A percentile compares a stretch with the other conserved stretches of the same genome.
Evolutionary conservation across 1,284 basidiomycete genomes (phyloP).

Genomic region (Leccinum proliferum): DNA sequence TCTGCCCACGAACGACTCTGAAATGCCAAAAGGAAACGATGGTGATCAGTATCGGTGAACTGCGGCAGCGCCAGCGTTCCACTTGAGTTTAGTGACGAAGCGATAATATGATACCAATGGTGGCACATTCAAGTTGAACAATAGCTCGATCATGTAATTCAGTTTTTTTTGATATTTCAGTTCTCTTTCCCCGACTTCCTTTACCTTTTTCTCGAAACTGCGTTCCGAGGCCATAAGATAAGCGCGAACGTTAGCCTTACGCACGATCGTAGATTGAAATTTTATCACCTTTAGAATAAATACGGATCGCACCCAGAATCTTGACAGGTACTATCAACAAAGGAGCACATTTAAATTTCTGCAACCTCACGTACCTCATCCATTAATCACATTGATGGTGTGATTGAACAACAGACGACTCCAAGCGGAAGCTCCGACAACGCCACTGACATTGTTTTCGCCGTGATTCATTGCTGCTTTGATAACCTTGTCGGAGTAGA

Average conservation of each 20-base stretch:
- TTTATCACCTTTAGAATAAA: slow-evolving; percentile 66
- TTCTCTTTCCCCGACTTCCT: slow-evolving; percentile 73
- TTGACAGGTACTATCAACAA: slow-evolving; percentile 20
- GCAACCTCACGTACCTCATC: slow-evolving; percentile 58
- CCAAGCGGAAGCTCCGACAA: slow-evolving; percentile 37
- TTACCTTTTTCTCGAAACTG: slow-evolving; percentile 75
- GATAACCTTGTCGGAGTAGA: slow-evolving; percentile 72
- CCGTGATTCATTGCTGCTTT: slow-evolving; percentile 48
- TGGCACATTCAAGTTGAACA: slow-evolving; percentile 61
- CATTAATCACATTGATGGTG: slow-evolving; percentile 88
- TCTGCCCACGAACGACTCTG: slow-evolving; percentile 61
- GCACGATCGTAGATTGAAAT: not conserved
- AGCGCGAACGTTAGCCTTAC: slow-evolving; percentile 8
- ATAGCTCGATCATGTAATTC: slow-evolving; percentile 82
- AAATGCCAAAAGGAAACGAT: slow-evolving; percentile 83
- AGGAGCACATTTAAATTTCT: not conserved
- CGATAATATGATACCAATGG: slow-evolving; percentile 44
- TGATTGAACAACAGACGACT: slow-evolving; percentile 61
- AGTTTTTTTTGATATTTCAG: slow-evolving; percentile 74
- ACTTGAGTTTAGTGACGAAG: slow-evolving; percentile 3
- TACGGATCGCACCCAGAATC: slow-evolving; percentile 85
- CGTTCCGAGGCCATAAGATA: slow-evolving; percentile 95
- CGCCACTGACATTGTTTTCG: slow-evolving; percentile 62
- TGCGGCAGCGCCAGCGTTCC: slow-evolving; percentile 18
- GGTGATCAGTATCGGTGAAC: slow-evolving; percentile 71